Conservation (phyloP, 345 rosid species). For the Populus tremula region DNA sequence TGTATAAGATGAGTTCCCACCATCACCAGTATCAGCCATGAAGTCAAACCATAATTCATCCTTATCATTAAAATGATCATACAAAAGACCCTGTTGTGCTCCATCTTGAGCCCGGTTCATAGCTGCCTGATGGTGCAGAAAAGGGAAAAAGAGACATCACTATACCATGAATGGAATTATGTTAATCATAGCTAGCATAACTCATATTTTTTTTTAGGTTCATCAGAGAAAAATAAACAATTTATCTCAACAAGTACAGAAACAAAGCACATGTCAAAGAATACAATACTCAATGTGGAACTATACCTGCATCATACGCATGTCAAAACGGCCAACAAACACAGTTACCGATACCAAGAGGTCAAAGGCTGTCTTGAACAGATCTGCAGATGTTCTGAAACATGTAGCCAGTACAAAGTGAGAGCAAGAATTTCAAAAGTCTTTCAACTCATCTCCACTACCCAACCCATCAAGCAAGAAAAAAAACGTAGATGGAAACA, state of each 20-base stretch:
- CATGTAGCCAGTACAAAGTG: conserved; percentile 24
- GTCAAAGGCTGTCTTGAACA: conserved; percentile 95
- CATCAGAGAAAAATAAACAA: neutral
- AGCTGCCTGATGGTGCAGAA: conserved; percentile 63
- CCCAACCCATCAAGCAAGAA: neutral
- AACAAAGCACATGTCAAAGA: neutral
- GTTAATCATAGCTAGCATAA: too few species aligned
- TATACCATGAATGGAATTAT: neutral
- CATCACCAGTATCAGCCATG: conserved; percentile 99
- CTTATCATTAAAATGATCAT: conserved; percentile 73
- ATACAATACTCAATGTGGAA: conserved; percentile 5
- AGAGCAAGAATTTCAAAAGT: conserved; percentile 18
- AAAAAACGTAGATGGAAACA: neutral
- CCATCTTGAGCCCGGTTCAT: conserved; percentile 64
- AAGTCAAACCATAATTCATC: conserved; percentile 94
- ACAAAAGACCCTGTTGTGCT: conserved; percentile 54
- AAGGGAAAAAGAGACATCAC: neutral
- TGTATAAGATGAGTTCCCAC: conserved; percentile 90
- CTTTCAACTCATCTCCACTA: neutral
- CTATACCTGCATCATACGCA: conserved; percentile 98
- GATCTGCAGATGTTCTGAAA: conserved; percentile 96
- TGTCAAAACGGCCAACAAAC: conserved; percentile 99
- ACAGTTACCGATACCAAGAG: conserved; percentile 94
- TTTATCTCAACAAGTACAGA: neutral
- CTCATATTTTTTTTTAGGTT: too few species aligned